These are phyloP conservation scores for Pseudozyma tsukubaensis DNA, from an alignment of 1,284 basidiomycete genomes.

Conservation along the genomic window DNA sequence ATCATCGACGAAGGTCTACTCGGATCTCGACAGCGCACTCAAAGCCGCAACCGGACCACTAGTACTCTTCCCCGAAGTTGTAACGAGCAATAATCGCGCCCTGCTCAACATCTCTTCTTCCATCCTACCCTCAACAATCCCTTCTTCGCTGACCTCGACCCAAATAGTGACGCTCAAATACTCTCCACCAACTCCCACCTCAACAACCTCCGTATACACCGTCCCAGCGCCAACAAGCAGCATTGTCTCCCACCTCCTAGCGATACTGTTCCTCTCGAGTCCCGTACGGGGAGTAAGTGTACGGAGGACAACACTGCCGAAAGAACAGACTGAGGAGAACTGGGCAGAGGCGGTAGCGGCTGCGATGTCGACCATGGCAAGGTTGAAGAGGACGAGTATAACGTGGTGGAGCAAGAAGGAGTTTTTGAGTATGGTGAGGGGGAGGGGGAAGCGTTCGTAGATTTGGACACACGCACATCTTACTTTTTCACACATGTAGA, in stretches of 20 bases:
- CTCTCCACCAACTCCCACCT: conserved; percentile 11
- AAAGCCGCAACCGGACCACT: conserved; percentile 13
- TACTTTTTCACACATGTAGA: background rate
- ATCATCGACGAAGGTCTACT: background rate
- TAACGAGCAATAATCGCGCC: conserved; percentile 45
- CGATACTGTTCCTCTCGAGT: conserved; percentile 7
- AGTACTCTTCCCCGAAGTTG: conserved; percentile 59
- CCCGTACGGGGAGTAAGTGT: conserved; percentile 12
- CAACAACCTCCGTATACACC: conserved; percentile 17
- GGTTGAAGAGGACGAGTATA: conserved; percentile 27
- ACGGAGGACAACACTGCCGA: background rate
- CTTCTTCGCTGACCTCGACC: background rate
- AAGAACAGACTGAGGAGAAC: background rate
- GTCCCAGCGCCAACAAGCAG: conserved; percentile 3
- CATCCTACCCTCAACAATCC: conserved; percentile 9
- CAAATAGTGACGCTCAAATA: conserved; percentile 27
- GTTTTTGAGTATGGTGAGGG: conserved; percentile 18
- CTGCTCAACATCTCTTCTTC: conserved; percentile 16
- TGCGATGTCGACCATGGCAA: conserved; percentile 5
- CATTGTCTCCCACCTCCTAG: background rate
- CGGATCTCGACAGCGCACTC: conserved; percentile 19
- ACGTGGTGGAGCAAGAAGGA: conserved; percentile 23
- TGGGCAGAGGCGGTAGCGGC: background rate
- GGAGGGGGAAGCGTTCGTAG: background rate
- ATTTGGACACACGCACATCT: background rate